Evolutionary conservation across 495 filamentous ascomycete species (phyloP), one percentile per base, ranked within the genome.

Genomic region (Venustampulla echinocandica): DNA sequence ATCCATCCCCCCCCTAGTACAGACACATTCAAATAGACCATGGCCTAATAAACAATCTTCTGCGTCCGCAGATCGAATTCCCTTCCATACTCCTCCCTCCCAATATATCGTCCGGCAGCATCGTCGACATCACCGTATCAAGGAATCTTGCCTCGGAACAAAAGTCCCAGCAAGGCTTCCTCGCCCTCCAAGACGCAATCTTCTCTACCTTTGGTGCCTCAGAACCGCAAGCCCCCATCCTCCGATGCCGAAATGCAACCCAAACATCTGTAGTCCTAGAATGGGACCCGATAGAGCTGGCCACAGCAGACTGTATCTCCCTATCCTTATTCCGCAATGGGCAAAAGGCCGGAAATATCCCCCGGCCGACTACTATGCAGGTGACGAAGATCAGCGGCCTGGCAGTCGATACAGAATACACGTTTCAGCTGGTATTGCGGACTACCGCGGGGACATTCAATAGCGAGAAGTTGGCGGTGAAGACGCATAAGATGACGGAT

Each of bases 401-500:
- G 28, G 90, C 90, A 9, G 83, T 97, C 56, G 90, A 96, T 63
- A 90, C 85, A 44, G 88, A 94, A 61, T 99, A 97, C 64, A 81
- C 78, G 2, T 99, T 99, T 68, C 89, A 97, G 57, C 74, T 97
- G 18, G 81, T 97, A 27, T 68, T 99, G 60, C 76, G 86, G 53
- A 97, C 92, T 0, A 84, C 77, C 19, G 92, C 93, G n/a, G 90
- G 92, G 22, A 90, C 85, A 18, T 87, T 80, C 53, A 70, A 76
- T 39, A 88, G 82, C 54, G 85, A 95, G 61, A 87, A 85, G 60
- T 70, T 99, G 44, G 76, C 76, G 6, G 87, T 95, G 38, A 79
- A 80, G 51, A 99, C 92, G 34, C 93, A 97, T 68, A 95, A 96
- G 71, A 96, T 97, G 93, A 97, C 92, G 21, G 92, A 99, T 64